Evolutionary conservation across 2,329 filamentous ascomycete genomes (phyloP).

Genomic region (Botrytis fragariae): DNA sequence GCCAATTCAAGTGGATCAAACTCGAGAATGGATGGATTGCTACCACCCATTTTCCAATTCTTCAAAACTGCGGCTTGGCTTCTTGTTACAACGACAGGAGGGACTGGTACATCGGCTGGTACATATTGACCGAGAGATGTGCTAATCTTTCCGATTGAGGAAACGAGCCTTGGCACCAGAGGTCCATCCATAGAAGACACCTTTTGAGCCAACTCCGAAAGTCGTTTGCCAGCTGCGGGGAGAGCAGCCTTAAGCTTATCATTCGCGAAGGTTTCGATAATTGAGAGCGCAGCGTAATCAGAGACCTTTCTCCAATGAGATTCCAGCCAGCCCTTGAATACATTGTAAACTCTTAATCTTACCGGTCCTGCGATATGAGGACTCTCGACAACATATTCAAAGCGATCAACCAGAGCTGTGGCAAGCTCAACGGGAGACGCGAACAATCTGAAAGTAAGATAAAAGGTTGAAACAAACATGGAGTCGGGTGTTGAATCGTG

Average conservation of each 20-base stretch:
- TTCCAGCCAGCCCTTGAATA: constrained; percentile 96
- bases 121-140: constrained; percentile 70
- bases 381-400: constrained; percentile 84
- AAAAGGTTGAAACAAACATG: constrained; percentile 91
- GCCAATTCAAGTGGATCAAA: constrained; percentile 90
- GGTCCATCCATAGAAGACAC: constrained; percentile 71
- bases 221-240: constrained; percentile 74
- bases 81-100: constrained; percentile 68
- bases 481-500: constrained; percentile 91
- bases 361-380: constrained; percentile 75
- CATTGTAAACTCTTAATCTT: constrained; percentile 87
- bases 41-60: constrained; percentile 71
- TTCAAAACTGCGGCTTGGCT: constrained; percentile 71
- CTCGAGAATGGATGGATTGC: constrained; percentile 73
- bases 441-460: constrained; percentile 92
- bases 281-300: constrained; percentile 70
- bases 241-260: constrained; percentile 65
- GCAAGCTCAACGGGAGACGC: constrained; percentile 78
- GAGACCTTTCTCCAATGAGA: constrained; percentile 87
- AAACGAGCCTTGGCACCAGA: constrained; percentile 77
- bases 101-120: constrained; percentile 68
- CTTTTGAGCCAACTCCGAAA: constrained; percentile 75
- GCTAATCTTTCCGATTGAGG: constrained; percentile 84
- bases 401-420: constrained; percentile 81
- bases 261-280: constrained; percentile 79